phyloP scores from a whole-genome alignment of 2,329 filamentous ascomycete genomes.

The Celoporthe dispersa region DNA sequence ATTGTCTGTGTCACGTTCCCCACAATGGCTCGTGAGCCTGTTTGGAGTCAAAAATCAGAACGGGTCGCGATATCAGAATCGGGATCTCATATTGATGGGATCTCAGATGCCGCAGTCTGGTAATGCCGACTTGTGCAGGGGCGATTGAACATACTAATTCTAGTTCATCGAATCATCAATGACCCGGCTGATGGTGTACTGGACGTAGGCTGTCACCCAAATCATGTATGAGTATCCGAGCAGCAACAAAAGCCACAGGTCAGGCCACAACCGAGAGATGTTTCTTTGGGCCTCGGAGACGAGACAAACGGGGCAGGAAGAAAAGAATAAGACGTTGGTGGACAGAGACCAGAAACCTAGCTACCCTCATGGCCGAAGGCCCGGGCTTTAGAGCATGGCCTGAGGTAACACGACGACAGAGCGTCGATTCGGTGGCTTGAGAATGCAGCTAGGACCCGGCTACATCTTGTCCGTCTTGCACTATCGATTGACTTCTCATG shows the following conservation, averaged over 20 bases:
- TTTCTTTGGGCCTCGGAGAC: background rate
- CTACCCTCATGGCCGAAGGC: background rate
- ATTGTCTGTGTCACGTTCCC: constrained; percentile 16
- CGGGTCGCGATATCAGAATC: background rate
- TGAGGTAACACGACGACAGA: background rate
- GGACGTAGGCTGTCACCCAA: background rate
- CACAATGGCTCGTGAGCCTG: background rate
- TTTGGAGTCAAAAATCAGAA: background rate
- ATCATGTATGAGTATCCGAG: background rate
- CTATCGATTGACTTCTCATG: background rate
- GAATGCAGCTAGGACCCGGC: background rate
- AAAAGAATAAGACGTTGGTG: background rate
- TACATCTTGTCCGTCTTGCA: constrained; percentile 5
- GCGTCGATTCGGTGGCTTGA: constrained; percentile 2
- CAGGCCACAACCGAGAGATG: background rate
- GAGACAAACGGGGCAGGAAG: background rate
- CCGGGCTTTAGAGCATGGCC: background rate
- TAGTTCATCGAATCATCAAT: background rate
- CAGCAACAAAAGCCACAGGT: background rate
- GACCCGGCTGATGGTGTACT: background rate
- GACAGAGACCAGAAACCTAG: background rate
- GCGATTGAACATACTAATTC: background rate
- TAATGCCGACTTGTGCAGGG: background rate
- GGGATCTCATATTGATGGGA: constrained; percentile 11
- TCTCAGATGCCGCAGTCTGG: constrained; percentile 11